phyloP scores from a whole-genome alignment of 441 rosid genomes.

The Dalechampia spathulata region DNA sequence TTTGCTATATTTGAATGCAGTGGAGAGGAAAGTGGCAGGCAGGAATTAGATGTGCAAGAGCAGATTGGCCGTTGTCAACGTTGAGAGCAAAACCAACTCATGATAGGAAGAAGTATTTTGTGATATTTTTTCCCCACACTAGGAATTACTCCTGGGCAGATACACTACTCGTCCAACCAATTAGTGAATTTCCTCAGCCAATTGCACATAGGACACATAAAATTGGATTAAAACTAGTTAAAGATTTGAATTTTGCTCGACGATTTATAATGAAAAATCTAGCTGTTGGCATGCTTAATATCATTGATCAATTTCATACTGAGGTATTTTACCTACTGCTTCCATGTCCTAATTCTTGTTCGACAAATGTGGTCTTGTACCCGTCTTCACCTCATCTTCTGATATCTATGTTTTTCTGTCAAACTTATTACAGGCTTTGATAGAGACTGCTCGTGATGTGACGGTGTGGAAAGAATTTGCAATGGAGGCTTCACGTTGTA shows the following conservation, averaged over 20 bases:
- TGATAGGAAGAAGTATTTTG: constrained; percentile 86
- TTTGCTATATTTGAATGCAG: constrained; percentile 41
- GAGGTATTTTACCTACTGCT: constrained; percentile 41
- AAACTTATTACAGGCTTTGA: constrained; percentile 56
- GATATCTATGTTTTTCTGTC: constrained; percentile 15
- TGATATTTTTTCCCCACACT: constrained; percentile 84
- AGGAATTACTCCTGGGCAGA: constrained; percentile 99
- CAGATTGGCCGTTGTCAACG: constrained; percentile 93
- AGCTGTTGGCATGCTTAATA: constrained; percentile 82
- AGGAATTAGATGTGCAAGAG: constrained; percentile 89
- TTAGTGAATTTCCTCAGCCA: constrained; percentile 80
- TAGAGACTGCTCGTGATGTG: constrained; percentile 68
- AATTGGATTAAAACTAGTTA: constrained; percentile 75
- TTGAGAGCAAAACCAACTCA: constrained; percentile 91
- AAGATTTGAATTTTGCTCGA: constrained; percentile 74
- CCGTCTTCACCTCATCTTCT: neutral
- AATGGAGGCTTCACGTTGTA: constrained; percentile 69
- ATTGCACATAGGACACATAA: constrained; percentile 75
- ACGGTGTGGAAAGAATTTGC: constrained; percentile 90
- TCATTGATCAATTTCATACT: constrained; percentile 74
- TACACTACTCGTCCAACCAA: constrained; percentile 73
- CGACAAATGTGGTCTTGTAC: neutral
- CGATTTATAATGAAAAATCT: constrained; percentile 82
- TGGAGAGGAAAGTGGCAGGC: constrained; percentile 99
- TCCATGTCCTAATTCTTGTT: constrained; percentile 2